Base-by-base conservation (phyloP, 2,329 filamentous ascomycete species). In the Alternaria longipes region DNA sequence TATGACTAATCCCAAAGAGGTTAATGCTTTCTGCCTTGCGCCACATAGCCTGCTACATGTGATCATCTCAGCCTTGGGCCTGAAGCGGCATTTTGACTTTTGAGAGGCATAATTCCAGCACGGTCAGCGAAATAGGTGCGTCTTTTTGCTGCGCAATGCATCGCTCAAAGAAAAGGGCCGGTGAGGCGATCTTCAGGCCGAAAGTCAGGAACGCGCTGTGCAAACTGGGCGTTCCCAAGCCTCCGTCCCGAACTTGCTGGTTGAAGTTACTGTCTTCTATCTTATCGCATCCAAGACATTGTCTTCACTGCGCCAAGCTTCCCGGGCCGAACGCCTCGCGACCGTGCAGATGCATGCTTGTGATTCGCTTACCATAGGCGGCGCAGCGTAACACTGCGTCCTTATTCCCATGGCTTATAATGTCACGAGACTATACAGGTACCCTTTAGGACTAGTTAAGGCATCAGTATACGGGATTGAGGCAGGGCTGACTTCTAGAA, bases 21-120 rank as follows among this genome's bases (percentile, higher is more conserved):
- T 24, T 47, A 47, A 34, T 26, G n/a, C 16, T 34, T 20, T 68
- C 62, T 65, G 67, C 66, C 67, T 68, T 64, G 64, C 56, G 54
- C 54, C 62, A 20, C 58, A 50, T 47, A 54, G 59, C 60, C 55
- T 44, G 34, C 18, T 18, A 18, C 61, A 57, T 54, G 53, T 60
- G 44, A 62, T 52, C 36, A 22, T 38, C 20, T 16, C 14, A 40
- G 30, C 46, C 36, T 44, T 49, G 30, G 42, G 24, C 42, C 32
- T 30, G 28, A 30, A 26, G 24, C 8, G 18, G 57, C 41, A 60
- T 49, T 63, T 51, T 47, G 40, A 47, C 52, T 55, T 45, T 30
- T 52, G 45, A 38, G 53, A 58, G 26, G 28, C 6, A 26, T 50
- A 11, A 8, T 38, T 20, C 32, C n/a, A 20, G 44, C 49, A 55